Evolutionary conservation across 1,284 basidiomycete genomes (phyloP).

Genomic region (Butyriboletus appendiculatus): DNA sequence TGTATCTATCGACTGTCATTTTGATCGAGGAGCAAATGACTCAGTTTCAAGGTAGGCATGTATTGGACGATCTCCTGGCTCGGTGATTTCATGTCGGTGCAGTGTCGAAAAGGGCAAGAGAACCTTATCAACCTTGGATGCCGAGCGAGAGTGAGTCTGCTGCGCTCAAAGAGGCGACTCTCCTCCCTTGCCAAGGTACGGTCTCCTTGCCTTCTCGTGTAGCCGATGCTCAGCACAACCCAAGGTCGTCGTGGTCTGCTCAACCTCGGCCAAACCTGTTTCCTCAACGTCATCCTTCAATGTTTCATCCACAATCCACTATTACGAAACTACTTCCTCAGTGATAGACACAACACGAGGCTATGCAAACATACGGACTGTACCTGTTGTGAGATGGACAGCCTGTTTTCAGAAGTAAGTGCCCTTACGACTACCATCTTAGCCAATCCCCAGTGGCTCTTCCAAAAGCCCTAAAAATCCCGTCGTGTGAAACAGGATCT

Average conservation of each 20-base stretch:
- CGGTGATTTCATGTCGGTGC: background rate
- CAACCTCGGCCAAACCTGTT: constrained; percentile 95
- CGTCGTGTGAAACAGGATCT: background rate
- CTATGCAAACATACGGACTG: constrained; percentile 77
- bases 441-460: background rate
- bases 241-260: constrained; percentile 83
- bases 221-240: constrained; percentile 1
- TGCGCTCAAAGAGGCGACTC: constrained; percentile 37
- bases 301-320: constrained; percentile 93
- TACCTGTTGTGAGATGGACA: constrained; percentile 95
- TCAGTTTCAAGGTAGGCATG: constrained; percentile 42
- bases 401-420: constrained; percentile 80
- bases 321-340: constrained; percentile 87
- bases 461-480: background rate
- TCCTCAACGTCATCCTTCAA: constrained; percentile 92
- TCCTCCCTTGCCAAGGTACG: constrained; percentile 66
- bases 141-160: constrained; percentile 40
- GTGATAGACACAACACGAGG: constrained; percentile 78
- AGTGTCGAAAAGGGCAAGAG: constrained; percentile 45
- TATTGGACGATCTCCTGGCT: background rate
- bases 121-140: constrained; percentile 47
- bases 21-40: constrained; percentile 54
- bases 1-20: constrained; percentile 41
- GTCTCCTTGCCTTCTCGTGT: background rate
- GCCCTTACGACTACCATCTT: background rate